Evolutionary conservation across 257 asterid genomes (phyloP), one percentile per base, ranked within the genome.

Genomic region (Scutellaria galericulata): DNA sequence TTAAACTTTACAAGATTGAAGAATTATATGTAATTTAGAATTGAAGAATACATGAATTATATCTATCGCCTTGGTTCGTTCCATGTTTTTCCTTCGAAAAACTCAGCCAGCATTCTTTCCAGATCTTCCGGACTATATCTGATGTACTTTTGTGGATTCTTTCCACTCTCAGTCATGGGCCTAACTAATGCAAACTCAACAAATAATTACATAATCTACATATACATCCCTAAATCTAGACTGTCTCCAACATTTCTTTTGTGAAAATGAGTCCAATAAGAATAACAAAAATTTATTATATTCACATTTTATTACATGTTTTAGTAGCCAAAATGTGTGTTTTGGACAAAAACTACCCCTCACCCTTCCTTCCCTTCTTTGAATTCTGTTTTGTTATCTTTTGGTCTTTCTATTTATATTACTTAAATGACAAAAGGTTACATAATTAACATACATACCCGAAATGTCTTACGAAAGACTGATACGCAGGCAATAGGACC

Each of bases 41-140:
- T 68, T 44, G 40, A 13, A 56, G 47, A 60, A 10, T 46, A 37
- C 35, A 66, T 9, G 18, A 35, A 51, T 67, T 15, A 15, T 7
- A 50, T 62, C 82, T 86, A 86, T 68, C 92, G 86, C 79, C 81
- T 89, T 20, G 82, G 80, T 59, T 92, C 97, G 31, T 81, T 89
- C 90, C 91, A 89, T 7, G 88, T 88, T 82, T 94, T 94, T 45
- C 99, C 97, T 83, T 94, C 99, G 41, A 94, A 94, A 58, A 94
- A 89, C 84, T 94, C 99, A 0, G 99, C 95, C 69, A 94, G 86
- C 99, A 94, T 91, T 56, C 97, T 83, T 61, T 94, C 99, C 41
- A 94, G 97, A 83, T 89, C 99, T 81, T 94, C 99, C 0, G 97
- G 92, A 13, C 68, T 80, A 65, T 85, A 94, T 71, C 88, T 84